A percentile compares a stretch with the other conserved stretches of the same genome.
phyloP scores from a whole-genome alignment of 306 rosid genomes.

The Citrullus mucosospermus region DNA sequence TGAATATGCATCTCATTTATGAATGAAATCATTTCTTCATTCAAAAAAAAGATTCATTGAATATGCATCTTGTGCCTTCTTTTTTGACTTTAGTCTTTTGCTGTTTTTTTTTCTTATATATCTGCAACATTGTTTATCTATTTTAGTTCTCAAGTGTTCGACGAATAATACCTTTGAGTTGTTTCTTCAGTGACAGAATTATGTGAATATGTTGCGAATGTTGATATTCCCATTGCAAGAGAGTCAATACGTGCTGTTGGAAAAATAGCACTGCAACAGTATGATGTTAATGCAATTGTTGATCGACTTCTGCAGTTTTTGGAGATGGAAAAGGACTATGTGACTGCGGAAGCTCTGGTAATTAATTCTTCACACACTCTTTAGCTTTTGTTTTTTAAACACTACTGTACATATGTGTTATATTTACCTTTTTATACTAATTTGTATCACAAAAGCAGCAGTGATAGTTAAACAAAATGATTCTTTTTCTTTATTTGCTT shows the following conservation, averaged over 20 bases:
- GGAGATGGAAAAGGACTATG: constrained; percentile 99
- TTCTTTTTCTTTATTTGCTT: not conserved
- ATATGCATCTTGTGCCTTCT: not conserved
- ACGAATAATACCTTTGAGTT: constrained; percentile 15
- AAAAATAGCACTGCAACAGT: constrained; percentile 95
- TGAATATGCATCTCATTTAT: not conserved
- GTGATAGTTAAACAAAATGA: not conserved
- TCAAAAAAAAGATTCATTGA: not conserved
- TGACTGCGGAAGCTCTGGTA: constrained; percentile 99
- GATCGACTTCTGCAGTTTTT: constrained; percentile 98
- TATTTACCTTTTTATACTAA: not conserved
- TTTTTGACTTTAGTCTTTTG: constrained; percentile 8
- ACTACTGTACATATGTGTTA: not conserved
- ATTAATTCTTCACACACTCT: constrained; percentile 7
- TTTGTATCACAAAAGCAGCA: not conserved
- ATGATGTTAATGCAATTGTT: constrained; percentile 98
- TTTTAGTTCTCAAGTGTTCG: constrained; percentile 13
- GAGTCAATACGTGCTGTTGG: constrained; percentile 99
- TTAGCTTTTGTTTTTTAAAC: not conserved
- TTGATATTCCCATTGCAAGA: constrained; percentile 99
- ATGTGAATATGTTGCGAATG: constrained; percentile 99
- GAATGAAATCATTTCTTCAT: too few relatives aligned
- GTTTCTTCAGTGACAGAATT: constrained; percentile 79
- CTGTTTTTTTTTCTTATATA: too few relatives aligned
- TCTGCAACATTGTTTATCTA: not conserved